Percentiles rank a stretch among this genome's conserved stretches.
Evolutionary conservation across 2,329 filamentous ascomycete species (phyloP).

Genomic region (Neocucurbitaria cava): DNA sequence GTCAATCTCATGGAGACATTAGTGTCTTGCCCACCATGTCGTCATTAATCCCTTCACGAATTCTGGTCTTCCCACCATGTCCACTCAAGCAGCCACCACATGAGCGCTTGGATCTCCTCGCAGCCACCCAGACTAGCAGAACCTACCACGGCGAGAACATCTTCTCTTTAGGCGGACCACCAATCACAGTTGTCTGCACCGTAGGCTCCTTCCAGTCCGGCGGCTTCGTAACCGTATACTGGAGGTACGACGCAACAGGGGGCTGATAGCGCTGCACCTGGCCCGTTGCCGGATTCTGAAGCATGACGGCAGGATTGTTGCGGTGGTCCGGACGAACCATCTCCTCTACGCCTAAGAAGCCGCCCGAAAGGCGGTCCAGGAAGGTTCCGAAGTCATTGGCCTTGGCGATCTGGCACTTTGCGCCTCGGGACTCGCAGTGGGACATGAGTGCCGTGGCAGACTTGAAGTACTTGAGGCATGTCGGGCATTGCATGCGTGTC

Average conservation of each 20-base stretch:
- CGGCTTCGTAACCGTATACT: constrained; percentile 41
- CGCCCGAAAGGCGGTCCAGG: constrained; percentile 52
- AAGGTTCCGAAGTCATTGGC: constrained; percentile 43
- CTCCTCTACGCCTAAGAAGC: constrained; percentile 48
- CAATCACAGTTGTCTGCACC: constrained; percentile 18
- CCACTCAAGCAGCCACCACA: neutral
- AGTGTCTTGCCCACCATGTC: neutral
- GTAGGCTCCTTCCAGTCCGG: constrained; percentile 39
- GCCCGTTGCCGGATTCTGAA: constrained; percentile 29
- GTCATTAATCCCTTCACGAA: neutral
- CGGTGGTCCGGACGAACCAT: constrained; percentile 40
- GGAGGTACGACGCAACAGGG: constrained; percentile 34
- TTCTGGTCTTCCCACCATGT: neutral
- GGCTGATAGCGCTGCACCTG: constrained; percentile 34
- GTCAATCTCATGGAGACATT: no score
- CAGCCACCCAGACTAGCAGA: neutral
- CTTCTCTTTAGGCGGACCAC: constrained; percentile 9
- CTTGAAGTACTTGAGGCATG: constrained; percentile 52
- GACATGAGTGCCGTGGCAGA: constrained; percentile 45
- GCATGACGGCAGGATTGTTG: constrained; percentile 26
- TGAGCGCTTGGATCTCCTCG: neutral
- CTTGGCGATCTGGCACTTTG: constrained; percentile 45
- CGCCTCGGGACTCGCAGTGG: constrained; percentile 49
- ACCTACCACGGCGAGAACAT: constrained; percentile 2
- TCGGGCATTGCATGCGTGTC: constrained; percentile 46